These are phyloP conservation scores for Aspergillus hancockii DNA, from an alignment of 495 filamentous ascomycete genomes.

Conservation along the genomic window DNA sequence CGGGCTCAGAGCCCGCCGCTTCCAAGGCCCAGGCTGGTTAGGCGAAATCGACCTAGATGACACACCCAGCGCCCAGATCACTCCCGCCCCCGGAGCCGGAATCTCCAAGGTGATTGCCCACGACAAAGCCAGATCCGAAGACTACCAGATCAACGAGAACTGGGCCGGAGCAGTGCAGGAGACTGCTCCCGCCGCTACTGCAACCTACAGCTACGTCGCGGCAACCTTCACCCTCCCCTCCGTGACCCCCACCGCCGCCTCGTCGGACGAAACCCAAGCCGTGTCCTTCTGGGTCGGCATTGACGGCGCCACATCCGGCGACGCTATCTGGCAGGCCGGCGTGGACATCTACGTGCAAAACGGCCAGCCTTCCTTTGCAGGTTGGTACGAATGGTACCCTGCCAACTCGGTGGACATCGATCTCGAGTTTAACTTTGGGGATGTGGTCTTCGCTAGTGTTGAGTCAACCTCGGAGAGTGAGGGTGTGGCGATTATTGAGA, in stretches of 20 bases:
- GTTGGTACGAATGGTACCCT: conserved; percentile 62
- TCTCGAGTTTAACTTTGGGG: conserved; percentile 49
- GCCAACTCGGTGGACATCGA: conserved; percentile 47
- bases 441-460: conserved; percentile 50
- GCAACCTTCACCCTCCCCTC: conserved; percentile 48
- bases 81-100: conserved; percentile 12
- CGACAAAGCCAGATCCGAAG: conserved; percentile 12
- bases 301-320: conserved; percentile 49
- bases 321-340: conserved; percentile 54
- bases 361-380: conserved; percentile 38
- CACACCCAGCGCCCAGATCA: conserved; percentile 23
- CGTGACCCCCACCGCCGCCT: conserved; percentile 37
- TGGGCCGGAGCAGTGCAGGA: conserved; percentile 52
- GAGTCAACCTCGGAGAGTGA: conserved; percentile 36
- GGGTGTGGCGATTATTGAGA: conserved; percentile 49
- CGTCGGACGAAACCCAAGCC: conserved; percentile 38
- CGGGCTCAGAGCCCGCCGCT: neutral
- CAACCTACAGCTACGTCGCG: conserved; percentile 43
- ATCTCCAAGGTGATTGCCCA: conserved; percentile 8
- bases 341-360: conserved; percentile 48
- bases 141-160: conserved; percentile 42
- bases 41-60: neutral
- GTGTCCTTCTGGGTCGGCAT: conserved; percentile 57
- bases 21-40: neutral
- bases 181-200: conserved; percentile 15